A percentile compares a stretch with the other conserved stretches of the same genome.
These are phyloP conservation scores for Lactuca saligna DNA, from an alignment of 129 eudicot genomes.

Conservation along the genomic window DNA sequence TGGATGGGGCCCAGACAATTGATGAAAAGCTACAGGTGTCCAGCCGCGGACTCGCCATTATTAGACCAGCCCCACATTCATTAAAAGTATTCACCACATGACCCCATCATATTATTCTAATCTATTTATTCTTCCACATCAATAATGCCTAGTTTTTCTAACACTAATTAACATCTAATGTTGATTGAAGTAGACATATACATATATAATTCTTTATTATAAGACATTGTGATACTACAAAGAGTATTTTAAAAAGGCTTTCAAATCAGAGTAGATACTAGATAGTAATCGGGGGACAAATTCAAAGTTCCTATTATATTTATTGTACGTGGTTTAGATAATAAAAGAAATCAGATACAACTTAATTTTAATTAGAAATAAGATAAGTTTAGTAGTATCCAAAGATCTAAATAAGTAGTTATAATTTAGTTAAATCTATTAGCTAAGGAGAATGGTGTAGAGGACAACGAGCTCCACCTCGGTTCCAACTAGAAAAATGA, in stretches of 20 bases:
- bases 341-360: too few relatives aligned
- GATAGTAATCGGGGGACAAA: not conserved
- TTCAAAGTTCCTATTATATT: not conserved
- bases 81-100: not conserved
- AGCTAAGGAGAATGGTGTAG: too few relatives aligned
- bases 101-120: not conserved
- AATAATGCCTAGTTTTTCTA: not conserved
- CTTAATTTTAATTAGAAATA: too few relatives aligned
- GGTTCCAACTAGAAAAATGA: too few relatives aligned
- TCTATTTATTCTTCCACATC: not conserved
- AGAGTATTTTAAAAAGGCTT: not conserved
- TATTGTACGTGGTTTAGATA: not conserved
- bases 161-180: not conserved
- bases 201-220: not conserved
- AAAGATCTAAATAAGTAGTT: too few relatives aligned
- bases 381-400: too few relatives aligned
- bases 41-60: not conserved
- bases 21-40: not conserved
- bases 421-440: too few relatives aligned
- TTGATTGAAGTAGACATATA: not conserved
- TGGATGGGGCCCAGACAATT: not conserved
- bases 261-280: not conserved
- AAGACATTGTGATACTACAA: not conserved
- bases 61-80: not conserved
- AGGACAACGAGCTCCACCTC: too few relatives aligned